Evolutionary conservation across 78 protist species (phyloP).

Genomic region (Cavenderia fasciculata): DNA sequence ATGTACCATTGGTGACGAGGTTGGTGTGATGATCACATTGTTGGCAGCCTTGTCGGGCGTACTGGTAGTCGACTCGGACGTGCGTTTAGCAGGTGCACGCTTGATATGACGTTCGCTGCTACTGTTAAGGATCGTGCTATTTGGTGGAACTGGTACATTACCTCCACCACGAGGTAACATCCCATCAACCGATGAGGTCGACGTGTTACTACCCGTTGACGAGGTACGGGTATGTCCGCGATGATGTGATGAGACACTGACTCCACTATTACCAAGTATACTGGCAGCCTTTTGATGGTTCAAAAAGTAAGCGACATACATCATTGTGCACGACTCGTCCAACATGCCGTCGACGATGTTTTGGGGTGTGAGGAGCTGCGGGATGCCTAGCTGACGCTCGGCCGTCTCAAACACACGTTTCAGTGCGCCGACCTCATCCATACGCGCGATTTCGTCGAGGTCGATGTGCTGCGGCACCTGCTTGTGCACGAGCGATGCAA

Average conservation of each 20-base stretch:
- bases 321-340: conserved; percentile 63
- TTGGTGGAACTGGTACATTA: too few relatives aligned
- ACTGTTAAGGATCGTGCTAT: too few relatives aligned
- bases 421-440: conserved; percentile 25
- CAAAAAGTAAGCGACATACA: conserved; percentile 44
- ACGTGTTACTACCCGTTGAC: conserved; percentile 11
- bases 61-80: not conserved
- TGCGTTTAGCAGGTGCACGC: too few relatives aligned
- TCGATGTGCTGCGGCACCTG: conserved; percentile 10
- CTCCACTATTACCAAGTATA: not conserved
- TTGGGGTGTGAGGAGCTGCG: conserved; percentile 39
- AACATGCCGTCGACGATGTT: conserved; percentile 38
- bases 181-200: not conserved
- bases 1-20: not conserved
- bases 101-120: too few relatives aligned
- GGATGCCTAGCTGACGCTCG: conserved; percentile 30
- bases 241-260: not conserved
- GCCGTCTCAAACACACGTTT: conserved; percentile 48
- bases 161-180: too few relatives aligned
- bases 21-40: too few relatives aligned
- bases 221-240: conserved; percentile 33
- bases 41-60: conserved; percentile 23
- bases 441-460: not conserved
- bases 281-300: conserved; percentile 13
- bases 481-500: conserved; percentile 28